phyloP scores from a whole-genome alignment of 805 yeast species.

The Yarrowia keelungensis region DNA sequence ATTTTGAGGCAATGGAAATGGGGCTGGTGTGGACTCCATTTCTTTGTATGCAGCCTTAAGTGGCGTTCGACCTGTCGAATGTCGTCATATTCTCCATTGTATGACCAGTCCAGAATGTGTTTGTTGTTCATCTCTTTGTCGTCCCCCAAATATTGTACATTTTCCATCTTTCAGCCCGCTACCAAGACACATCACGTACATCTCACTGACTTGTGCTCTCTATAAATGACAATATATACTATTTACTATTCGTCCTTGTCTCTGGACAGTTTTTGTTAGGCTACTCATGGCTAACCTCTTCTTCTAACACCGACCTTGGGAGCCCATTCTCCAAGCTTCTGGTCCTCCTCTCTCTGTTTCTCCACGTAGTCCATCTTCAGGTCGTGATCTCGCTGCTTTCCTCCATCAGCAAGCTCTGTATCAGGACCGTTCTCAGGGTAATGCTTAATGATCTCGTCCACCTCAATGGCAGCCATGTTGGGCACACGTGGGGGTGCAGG shows the following conservation, averaged over 20 bases:
- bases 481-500: neutral
- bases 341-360: slow-evolving; percentile 4
- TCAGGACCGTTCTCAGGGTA: slow-evolving; percentile 35
- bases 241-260: slow-evolving; percentile 10
- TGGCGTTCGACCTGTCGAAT: too few species aligned
- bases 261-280: slow-evolving; percentile 1
- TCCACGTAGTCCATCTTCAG: slow-evolving; percentile 33
- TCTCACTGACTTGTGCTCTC: neutral
- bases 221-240: slow-evolving; percentile 27
- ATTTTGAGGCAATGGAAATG: too few species aligned
- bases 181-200: too few species aligned
- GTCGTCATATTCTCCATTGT: too few species aligned
- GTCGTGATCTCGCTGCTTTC: slow-evolving; percentile 14
- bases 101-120: too few species aligned
- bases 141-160: too few species aligned
- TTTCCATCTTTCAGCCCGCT: too few species aligned
- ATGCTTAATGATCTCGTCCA: slow-evolving; percentile 29
- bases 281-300: neutral
- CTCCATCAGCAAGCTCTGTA: slow-evolving; percentile 30
- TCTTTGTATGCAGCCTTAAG: too few species aligned
- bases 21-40: too few species aligned
- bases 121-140: too few species aligned
- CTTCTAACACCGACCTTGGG: slow-evolving; percentile 5
- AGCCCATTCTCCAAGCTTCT: neutral
- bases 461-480: slow-evolving; percentile 3